Base-by-base conservation (phyloP, 441 rosid genomes). In the Populus trichocarpa region DNA sequence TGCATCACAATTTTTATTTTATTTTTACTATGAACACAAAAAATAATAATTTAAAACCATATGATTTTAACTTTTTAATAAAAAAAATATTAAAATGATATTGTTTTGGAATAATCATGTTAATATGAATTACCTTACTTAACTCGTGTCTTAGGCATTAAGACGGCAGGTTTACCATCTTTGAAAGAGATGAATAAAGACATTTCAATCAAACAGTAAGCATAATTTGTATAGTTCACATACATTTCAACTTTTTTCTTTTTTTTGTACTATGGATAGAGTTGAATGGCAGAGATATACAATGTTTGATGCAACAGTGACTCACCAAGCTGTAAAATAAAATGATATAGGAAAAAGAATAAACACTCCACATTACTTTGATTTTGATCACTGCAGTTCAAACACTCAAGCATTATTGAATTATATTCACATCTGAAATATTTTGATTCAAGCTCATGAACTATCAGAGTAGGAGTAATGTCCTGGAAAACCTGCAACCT, bases 401-500 rank as follows among this genome's bases (percentile, higher is more conserved):
- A 53, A 53, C 61, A 20, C 61, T 53, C 20, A 50, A 14, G 18
- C 22, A 53, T 6, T 16, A 18, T 8, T 6, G 61, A 53, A 53
- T 53, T 53, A 53, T 53, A 18, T 6, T 53, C 61, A 53, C 59
- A 70, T 10, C 73, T n/a, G 26, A 12, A 22, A 13, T 26, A 64
- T 75, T 42, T 75, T 67, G 32, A 12, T 70, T 25, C 32, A 35
- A 38, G 68, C 63, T 82, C 79, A 85, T 40, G 86, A 83, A 72
- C 84, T 82, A 38, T 84, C 87, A 42, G 84, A 73, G 75, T 64
- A 20, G 85, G 86, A 11, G 92, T 88, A 61, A 90, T 88, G 78
- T 90, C 90, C 46, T 38, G 77, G 84, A 90, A 90, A 73, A 89
- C 94, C 81, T 81, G 88, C 84, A 89, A 72, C 73, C 92, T 82